phyloP scores from a whole-genome alignment of 352 stramenopile species.

The Phytophthora ramorum region DNA sequence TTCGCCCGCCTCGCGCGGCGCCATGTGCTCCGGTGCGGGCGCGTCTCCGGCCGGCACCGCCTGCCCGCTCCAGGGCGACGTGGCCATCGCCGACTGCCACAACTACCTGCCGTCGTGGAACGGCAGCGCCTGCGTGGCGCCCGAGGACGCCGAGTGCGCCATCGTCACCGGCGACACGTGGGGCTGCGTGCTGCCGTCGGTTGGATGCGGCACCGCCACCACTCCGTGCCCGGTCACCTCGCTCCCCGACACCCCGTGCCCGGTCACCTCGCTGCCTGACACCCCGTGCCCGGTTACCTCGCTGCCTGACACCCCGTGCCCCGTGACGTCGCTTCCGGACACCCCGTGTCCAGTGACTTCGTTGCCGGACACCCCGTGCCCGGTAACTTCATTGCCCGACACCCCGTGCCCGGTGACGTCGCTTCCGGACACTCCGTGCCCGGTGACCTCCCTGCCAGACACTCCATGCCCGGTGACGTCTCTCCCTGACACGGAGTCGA shows the following conservation, averaged over 20 bases:
- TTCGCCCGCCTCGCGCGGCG: constrained; percentile 33
- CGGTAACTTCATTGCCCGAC: constrained; percentile 12
- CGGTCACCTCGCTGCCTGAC: too few species aligned
- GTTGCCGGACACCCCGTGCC: constrained; percentile 16
- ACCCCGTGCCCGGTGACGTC: constrained; percentile 25
- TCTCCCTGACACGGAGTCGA: constrained; percentile 12
- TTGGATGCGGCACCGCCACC: constrained; percentile 27
- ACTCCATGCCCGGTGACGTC: constrained; percentile 33
- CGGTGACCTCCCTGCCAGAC: constrained; percentile 8
- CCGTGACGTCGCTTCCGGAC: constrained; percentile 18
- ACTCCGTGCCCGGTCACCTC: constrained; percentile 32
- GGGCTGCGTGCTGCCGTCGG: constrained; percentile 42
- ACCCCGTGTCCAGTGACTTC: constrained; percentile 17
- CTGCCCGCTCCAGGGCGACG: constrained; percentile 42
- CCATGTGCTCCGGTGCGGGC: constrained; percentile 39
- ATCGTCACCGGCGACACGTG: constrained; percentile 45
- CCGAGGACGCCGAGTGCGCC: constrained; percentile 49
- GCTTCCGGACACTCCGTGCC: constrained; percentile 10
- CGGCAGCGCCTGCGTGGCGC: constrained; percentile 38
- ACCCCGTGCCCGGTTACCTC: constrained; percentile 23
- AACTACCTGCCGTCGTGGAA: constrained; percentile 56
- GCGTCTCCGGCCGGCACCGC: constrained; percentile 31
- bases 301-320: constrained; percentile 19
- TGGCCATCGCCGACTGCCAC: constrained; percentile 42
- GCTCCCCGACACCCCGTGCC: too few species aligned